Percentiles rank a stretch among this genome's conserved stretches.
Conservation (phyloP, 1,139 yeast species). For the Wickerhamiella infanticola region DNA sequence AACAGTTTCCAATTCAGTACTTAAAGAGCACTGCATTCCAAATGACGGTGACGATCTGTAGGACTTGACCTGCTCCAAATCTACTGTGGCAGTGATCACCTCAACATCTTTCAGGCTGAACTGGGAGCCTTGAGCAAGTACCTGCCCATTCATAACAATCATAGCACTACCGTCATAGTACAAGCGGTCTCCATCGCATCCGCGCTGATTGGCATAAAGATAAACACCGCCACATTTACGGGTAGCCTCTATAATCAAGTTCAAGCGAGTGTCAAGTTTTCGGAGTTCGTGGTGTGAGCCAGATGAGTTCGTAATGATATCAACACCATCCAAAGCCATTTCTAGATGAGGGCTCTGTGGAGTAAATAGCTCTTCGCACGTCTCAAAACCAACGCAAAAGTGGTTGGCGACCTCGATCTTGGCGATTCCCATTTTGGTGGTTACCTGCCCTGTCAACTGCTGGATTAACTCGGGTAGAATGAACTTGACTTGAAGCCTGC, state of each 20-base stretch:
- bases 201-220: conserved; percentile 84
- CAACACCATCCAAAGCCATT: conserved; percentile 90
- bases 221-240: conserved; percentile 93
- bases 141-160: conserved; percentile 78
- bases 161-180: conserved; percentile 96
- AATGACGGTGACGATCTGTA: conserved; percentile 61
- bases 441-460: conserved; percentile 45
- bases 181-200: conserved; percentile 95
- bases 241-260: conserved; percentile 81
- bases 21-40: conserved; percentile 39
- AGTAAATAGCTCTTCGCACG: conserved; percentile 94
- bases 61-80: conserved; percentile 75
- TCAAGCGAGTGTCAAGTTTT: conserved; percentile 69
- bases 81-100: conserved; percentile 85
- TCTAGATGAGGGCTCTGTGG: conserved; percentile 90
- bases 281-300: conserved; percentile 95
- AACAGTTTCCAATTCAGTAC: conserved; percentile 1
- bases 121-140: conserved; percentile 87
- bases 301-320: conserved; percentile 83
- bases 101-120: conserved; percentile 83
- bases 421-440: conserved; percentile 66
- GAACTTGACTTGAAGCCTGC: conserved; percentile 55
- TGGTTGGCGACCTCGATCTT: conserved; percentile 72
- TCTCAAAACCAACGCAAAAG: conserved; percentile 85
- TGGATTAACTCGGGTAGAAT: conserved; percentile 51